Conservation (phyloP, 2,329 filamentous ascomycete species). For the Colletotrichum agaves region DNA sequence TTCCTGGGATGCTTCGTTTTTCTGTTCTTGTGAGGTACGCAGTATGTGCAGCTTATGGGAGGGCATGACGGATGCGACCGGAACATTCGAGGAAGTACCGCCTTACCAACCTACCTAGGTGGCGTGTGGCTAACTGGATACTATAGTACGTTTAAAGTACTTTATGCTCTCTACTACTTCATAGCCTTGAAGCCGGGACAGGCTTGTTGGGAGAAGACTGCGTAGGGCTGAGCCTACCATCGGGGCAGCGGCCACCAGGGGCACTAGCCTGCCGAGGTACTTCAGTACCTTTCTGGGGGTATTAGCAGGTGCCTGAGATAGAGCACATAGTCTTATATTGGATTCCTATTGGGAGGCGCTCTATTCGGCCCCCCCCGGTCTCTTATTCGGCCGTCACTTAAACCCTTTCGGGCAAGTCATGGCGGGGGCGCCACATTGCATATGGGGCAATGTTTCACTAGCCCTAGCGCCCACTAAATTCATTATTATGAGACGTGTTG, state of each 20-base stretch:
- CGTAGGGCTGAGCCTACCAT: conserved; percentile 34
- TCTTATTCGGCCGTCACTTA: too few species aligned
- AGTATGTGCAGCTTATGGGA: not conserved
- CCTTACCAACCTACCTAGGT: not conserved
- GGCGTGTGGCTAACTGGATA: conserved; percentile 15
- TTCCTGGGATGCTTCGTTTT: conserved; percentile 27
- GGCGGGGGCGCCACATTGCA: too few species aligned
- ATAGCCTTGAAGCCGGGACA: conserved; percentile 26
- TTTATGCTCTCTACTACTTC: not conserved
- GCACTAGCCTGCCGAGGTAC: too few species aligned
- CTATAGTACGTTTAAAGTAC: too few species aligned
- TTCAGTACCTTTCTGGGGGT: too few species aligned
- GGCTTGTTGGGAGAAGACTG: conserved; percentile 11
- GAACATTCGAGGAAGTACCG: not conserved
- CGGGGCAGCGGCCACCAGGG: not conserved
- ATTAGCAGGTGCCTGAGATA: not conserved
- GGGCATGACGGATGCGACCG: not conserved
- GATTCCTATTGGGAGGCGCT: too few species aligned
- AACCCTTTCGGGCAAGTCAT: too few species aligned
- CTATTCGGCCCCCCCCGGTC: too few species aligned
- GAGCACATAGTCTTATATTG: too few species aligned
- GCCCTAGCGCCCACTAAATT: too few species aligned
- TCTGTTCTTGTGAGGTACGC: not conserved
- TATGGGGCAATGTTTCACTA: too few species aligned
- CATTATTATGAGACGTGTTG: too few species aligned